Percentiles rank a stretch among this genome's conserved stretches.
Conservation (phyloP, 2,329 filamentous ascomycete genomes). For the Aspergillus ruber region DNA sequence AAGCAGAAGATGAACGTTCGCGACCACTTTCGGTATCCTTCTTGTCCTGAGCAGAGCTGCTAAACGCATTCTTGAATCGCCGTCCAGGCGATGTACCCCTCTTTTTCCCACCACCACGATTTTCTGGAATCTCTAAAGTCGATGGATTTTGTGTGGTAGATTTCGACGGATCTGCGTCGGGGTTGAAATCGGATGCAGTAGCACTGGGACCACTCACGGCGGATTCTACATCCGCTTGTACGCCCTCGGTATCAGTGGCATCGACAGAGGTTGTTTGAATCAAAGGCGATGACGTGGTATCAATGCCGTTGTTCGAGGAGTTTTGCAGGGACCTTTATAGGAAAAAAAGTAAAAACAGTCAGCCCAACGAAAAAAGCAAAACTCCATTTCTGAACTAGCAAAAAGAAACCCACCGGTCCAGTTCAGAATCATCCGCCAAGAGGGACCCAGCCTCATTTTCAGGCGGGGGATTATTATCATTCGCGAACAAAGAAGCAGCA, state of each 20-base stretch:
- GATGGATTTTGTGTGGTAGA: conserved; percentile 21
- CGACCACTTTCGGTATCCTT: conserved; percentile 46
- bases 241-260: conserved; percentile 29
- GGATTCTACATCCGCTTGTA: conserved; percentile 20
- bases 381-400: not conserved
- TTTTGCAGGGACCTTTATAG: conserved; percentile 40
- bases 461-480: conserved; percentile 14
- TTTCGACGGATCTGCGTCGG: conserved; percentile 29
- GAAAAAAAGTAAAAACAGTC: conserved; percentile 7
- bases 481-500: conserved; percentile 15
- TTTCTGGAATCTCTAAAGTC: conserved; percentile 27
- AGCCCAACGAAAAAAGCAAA: conserved; percentile 3
- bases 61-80: conserved; percentile 67
- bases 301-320: conserved; percentile 56
- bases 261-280: conserved; percentile 52
- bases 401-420: conserved; percentile 30
- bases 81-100: conserved; percentile 64
- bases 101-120: conserved; percentile 35
- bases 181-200: conserved; percentile 37
- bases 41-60: conserved; percentile 44
- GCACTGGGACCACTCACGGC: conserved; percentile 22
- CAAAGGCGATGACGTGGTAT: conserved; percentile 63
- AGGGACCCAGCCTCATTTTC: conserved; percentile 22
- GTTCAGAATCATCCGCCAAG: conserved; percentile 33
- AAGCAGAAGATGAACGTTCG: conserved; percentile 38